Conservation (phyloP, 2,329 filamentous ascomycete genomes). For the Colletotrichum aenigma region DNA sequence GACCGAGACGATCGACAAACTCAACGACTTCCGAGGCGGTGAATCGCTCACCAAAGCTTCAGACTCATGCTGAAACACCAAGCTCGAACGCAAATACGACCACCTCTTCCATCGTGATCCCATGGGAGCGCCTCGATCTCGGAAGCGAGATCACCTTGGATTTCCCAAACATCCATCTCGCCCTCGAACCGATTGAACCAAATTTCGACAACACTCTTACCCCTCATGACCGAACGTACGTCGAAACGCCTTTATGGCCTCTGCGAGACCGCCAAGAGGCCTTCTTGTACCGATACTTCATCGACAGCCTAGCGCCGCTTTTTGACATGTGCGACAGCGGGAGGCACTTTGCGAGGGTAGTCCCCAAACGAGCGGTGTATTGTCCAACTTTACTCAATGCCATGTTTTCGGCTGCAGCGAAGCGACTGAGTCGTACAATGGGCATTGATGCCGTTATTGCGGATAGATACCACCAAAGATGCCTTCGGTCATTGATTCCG, state of each 20-base stretch:
- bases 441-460: slow-evolving; percentile 26
- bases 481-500: slow-evolving; percentile 28
- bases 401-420: slow-evolving; percentile 30
- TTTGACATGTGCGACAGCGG: slow-evolving; percentile 32
- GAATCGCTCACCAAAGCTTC: neutral
- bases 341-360: slow-evolving; percentile 30
- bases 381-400: slow-evolving; percentile 32
- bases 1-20: neutral
- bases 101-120: neutral
- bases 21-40: neutral
- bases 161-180: neutral
- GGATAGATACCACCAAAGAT: slow-evolving; percentile 31
- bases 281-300: slow-evolving; percentile 30
- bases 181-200: slow-evolving; percentile 1
- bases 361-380: slow-evolving; percentile 28
- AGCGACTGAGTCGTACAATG: slow-evolving; percentile 24
- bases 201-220: neutral
- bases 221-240: neutral
- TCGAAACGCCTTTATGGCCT: slow-evolving; percentile 14
- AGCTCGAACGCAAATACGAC: neutral
- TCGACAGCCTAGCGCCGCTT: slow-evolving; percentile 28
- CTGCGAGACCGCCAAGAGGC: slow-evolving; percentile 27
- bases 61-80: neutral
- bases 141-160: neutral
- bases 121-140: neutral